A percentile compares a stretch with the other conserved stretches of the same genome.
phyloP scores from a whole-genome alignment of 176 grass and related monocot species.

The Oryza meyeriana region DNA sequence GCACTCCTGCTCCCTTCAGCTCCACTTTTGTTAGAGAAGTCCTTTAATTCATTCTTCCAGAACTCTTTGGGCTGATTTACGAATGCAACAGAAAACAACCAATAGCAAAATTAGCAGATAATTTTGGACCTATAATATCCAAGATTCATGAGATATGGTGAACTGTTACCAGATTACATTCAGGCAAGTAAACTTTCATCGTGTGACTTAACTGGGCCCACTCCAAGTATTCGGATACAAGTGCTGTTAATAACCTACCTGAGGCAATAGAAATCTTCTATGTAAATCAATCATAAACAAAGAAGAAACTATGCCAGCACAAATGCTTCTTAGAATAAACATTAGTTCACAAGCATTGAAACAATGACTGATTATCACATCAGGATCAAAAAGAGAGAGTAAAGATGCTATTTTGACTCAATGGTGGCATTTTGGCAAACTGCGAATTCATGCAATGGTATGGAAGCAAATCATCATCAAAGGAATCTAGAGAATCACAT shows the following conservation, averaged over 20 bases:
- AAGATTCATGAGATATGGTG: constrained; percentile 3
- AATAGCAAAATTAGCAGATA: constrained; percentile 20
- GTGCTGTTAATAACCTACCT: constrained; percentile 85
- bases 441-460: too few relatives aligned
- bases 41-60: constrained; percentile 83
- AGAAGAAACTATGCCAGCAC: neutral
- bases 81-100: neutral
- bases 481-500: neutral
- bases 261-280: constrained; percentile 26
- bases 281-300: constrained; percentile 14
- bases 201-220: constrained; percentile 91
- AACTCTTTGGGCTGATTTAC: constrained; percentile 75
- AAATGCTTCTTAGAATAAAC: constrained; percentile 17
- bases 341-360: constrained; percentile 14
- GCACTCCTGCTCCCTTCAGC: constrained; percentile 60
- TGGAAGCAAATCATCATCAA: neutral
- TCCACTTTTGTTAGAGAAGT: constrained; percentile 71
- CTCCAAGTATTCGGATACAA: constrained; percentile 89
- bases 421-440: neutral
- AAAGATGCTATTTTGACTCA: neutral
- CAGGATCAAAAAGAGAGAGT: neutral
- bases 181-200: constrained; percentile 89
- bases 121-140: neutral
- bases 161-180: constrained; percentile 88
- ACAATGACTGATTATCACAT: neutral